phyloP scores from a whole-genome alignment of 768 basidiomycete genomes.

The Naganishia onofrii region DNA sequence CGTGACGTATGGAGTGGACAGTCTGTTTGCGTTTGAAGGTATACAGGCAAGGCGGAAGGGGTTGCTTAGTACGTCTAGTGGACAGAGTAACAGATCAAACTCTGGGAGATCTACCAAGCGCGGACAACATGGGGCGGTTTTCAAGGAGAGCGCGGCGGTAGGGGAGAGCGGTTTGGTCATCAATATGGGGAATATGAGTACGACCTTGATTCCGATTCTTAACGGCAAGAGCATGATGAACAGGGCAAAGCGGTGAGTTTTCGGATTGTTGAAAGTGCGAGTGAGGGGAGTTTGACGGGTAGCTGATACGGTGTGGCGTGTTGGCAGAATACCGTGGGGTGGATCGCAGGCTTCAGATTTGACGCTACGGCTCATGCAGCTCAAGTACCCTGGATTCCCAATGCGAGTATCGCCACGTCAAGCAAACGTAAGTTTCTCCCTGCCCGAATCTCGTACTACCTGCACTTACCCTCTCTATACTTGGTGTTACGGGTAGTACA shows the following conservation, averaged over 20 bases:
- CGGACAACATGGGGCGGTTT: neutral
- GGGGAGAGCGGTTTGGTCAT: conserved; percentile 72
- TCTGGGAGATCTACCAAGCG: neutral
- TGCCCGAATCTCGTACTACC: neutral
- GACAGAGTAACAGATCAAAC: neutral
- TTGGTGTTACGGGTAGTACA: conserved; percentile 63
- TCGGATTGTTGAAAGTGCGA: too few species aligned
- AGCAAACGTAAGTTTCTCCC: conserved; percentile 63
- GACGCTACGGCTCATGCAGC: conserved; percentile 84
- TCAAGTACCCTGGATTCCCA: conserved; percentile 92
- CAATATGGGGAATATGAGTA: conserved; percentile 87
- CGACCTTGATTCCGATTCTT: conserved; percentile 83
- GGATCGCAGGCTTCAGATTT: conserved; percentile 85
- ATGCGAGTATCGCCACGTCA: conserved; percentile 74
- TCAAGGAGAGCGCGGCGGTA: conserved; percentile 36
- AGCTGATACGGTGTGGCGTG: neutral
- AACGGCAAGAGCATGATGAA: conserved; percentile 77
- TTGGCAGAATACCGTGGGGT: conserved; percentile 84
- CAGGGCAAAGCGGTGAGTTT: conserved; percentile 75
- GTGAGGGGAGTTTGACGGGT: neutral
- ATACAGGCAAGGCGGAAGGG: conserved; percentile 18
- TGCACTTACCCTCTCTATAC: neutral
- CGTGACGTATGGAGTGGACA: conserved; percentile 82
- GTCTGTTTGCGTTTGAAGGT: conserved; percentile 65
- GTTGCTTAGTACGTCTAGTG: neutral